Evolutionary conservation across 129 eudicot genomes (phyloP).

Genomic region (Artemisia annua): DNA sequence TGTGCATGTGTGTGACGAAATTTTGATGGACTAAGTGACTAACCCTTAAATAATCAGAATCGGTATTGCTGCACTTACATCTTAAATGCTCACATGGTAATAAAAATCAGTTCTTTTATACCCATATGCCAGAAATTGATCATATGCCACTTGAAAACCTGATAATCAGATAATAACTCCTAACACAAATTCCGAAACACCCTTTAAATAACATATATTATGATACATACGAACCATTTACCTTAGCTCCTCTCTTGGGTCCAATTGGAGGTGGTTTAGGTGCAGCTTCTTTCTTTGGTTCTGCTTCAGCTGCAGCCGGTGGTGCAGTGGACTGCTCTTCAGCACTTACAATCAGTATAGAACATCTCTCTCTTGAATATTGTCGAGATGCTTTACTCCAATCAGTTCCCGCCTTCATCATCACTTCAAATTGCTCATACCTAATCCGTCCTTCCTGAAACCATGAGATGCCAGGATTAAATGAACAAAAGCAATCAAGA

Average conservation of each 20-base stretch:
- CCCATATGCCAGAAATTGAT: no score
- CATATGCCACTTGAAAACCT: no score
- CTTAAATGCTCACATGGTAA: no score
- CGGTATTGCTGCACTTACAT: no score
- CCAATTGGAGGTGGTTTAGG: conserved; percentile 69
- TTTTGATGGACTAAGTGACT: no score
- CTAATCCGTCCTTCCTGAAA: conserved; percentile 77
- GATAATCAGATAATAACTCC: no score
- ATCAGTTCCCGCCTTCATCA: conserved; percentile 95
- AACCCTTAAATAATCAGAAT: no score
- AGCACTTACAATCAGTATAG: conserved; percentile 74
- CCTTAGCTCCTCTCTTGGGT: no score
- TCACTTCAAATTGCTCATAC: conserved; percentile 72
- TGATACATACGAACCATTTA: no score
- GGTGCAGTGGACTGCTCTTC: conserved; percentile 46
- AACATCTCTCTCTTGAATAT: conserved; percentile 70
- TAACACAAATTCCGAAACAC: no score
- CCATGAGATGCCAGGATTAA: neutral
- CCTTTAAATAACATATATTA: no score
- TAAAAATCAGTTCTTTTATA: no score
- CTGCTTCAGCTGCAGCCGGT: conserved; percentile 55
- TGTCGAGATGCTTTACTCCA: conserved; percentile 98
- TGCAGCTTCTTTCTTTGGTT: conserved; percentile 38
- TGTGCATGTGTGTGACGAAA: neutral
- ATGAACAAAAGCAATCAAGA: neutral